Evolutionary conservation across 805 yeast genomes (phyloP).

Genomic region (Yarrowia phangngaensis): DNA sequence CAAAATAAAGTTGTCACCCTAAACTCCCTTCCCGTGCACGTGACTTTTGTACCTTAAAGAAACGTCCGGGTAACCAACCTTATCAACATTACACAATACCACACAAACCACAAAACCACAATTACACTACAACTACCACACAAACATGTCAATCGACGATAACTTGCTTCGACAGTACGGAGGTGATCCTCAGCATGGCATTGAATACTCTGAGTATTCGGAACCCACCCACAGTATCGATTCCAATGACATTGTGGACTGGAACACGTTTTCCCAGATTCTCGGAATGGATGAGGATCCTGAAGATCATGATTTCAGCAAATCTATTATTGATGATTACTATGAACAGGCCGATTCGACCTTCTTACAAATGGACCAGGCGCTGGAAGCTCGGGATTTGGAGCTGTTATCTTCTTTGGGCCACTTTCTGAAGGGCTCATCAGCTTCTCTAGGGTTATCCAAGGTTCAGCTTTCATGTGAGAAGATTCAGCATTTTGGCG

Average conservation of each 20-base stretch:
- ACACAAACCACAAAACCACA: background rate
- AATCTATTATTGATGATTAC: conserved; percentile 72
- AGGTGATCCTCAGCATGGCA: conserved; percentile 23
- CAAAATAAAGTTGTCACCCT: no score
- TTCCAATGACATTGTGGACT: conserved; percentile 63
- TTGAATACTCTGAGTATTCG: conserved; percentile 23
- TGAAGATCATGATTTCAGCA: conserved; percentile 70
- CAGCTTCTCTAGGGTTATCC: conserved; percentile 85
- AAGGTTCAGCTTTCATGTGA: conserved; percentile 86
- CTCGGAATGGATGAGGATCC: conserved; percentile 96
- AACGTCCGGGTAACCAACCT: no score
- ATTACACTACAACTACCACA: background rate
- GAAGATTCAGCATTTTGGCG: conserved; percentile 86
- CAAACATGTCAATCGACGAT: conserved; percentile 26
- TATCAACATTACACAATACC: no score
- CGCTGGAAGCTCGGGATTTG: conserved; percentile 46
- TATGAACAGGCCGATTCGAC: conserved; percentile 86
- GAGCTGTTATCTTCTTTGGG: conserved; percentile 69
- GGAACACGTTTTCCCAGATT: conserved; percentile 84
- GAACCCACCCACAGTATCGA: conserved; percentile 26
- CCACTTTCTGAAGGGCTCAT: conserved; percentile 91
- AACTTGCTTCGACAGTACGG: conserved; percentile 23
- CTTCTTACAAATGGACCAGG: conserved; percentile 62
- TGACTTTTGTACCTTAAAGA: no score
- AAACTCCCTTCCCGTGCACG: no score